Conservation (phyloP, 345 rosid species). For the Citrus maxima region DNA sequence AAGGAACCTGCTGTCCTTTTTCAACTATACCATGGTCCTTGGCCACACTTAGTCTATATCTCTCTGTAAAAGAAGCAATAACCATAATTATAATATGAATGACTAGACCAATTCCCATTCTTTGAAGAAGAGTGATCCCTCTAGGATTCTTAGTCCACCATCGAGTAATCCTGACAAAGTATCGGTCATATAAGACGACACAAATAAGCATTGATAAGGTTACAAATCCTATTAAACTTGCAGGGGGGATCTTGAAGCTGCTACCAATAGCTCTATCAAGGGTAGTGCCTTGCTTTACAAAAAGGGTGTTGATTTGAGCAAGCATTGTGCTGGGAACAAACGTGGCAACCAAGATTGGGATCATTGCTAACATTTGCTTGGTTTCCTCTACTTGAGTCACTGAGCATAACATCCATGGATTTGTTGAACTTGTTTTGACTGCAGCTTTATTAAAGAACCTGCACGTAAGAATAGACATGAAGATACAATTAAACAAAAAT, state of each 20-base stretch:
- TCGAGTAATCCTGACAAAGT: conserved; percentile 40
- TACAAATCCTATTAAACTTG: conserved; percentile 59
- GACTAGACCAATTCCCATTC: conserved; percentile 69
- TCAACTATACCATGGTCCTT: conserved; percentile 42
- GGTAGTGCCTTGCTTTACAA: conserved; percentile 92
- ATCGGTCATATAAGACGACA: conserved; percentile 56
- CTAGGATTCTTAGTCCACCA: conserved; percentile 61
- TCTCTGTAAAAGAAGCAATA: conserved; percentile 50
- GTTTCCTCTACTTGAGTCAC: conserved; percentile 95
- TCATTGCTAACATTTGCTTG: conserved; percentile 86
- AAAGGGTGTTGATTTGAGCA: conserved; percentile 74
- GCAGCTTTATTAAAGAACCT: conserved; percentile 77
- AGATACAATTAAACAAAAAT: not conserved
- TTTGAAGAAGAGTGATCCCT: conserved; percentile 77
- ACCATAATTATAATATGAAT: conserved; percentile 62
- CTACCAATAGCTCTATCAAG: conserved; percentile 51
- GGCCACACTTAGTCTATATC: conserved; percentile 55
- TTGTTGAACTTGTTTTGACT: conserved; percentile 46
- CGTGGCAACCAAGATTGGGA: conserved; percentile 64
- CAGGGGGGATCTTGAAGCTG: conserved; percentile 63
- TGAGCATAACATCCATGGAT: conserved; percentile 64
- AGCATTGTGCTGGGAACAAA: conserved; percentile 81
- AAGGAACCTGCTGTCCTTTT: conserved; percentile 50
- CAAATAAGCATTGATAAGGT: conserved; percentile 58
- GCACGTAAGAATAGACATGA: conserved; percentile 1